Conservation (phyloP, 2,329 filamentous ascomycete genomes). For the Microcyclospora pomicola region DNA sequence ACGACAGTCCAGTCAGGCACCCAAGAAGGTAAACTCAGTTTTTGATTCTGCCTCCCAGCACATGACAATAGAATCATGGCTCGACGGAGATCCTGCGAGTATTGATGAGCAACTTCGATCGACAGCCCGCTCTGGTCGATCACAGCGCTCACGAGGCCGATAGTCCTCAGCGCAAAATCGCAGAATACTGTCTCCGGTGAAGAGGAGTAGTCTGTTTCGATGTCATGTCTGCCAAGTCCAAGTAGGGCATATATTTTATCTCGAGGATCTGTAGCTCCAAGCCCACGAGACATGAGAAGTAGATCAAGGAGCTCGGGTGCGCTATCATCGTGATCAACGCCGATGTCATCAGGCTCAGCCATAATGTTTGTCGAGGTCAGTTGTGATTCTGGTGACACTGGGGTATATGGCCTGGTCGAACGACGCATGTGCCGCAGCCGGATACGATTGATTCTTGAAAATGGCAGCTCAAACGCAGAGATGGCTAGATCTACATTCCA, state of each 20-base stretch:
- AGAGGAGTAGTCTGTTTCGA: slow-evolving; percentile 14
- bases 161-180: slow-evolving; percentile 17
- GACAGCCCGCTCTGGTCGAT: slow-evolving; percentile 4
- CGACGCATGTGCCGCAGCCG: slow-evolving; percentile 12
- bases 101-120: background rate
- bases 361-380: background rate
- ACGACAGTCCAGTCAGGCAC: slow-evolving; percentile 18
- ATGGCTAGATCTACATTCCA: slow-evolving; percentile 17
- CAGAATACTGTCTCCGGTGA: slow-evolving; percentile 15
- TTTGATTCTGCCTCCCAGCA: slow-evolving; percentile 17
- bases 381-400: background rate
- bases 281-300: slow-evolving; percentile 17
- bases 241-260: slow-evolving; percentile 19
- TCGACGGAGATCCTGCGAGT: slow-evolving; percentile 10
- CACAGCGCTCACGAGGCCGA: slow-evolving; percentile 11
- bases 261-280: slow-evolving; percentile 16
- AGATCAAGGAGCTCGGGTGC: slow-evolving; percentile 17
- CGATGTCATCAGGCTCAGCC: background rate
- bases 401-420: slow-evolving; percentile 2
- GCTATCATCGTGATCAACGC: slow-evolving; percentile 3
- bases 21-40: slow-evolving; percentile 9
- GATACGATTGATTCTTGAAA: slow-evolving; percentile 19
- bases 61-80: slow-evolving; percentile 16
- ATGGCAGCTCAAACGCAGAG: slow-evolving; percentile 16
- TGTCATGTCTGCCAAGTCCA: slow-evolving; percentile 15